A percentile compares a stretch with the other conserved stretches of the same genome.
phyloP scores from a whole-genome alignment of 495 filamentous ascomycete genomes.

The Neurospora sp. region DNA sequence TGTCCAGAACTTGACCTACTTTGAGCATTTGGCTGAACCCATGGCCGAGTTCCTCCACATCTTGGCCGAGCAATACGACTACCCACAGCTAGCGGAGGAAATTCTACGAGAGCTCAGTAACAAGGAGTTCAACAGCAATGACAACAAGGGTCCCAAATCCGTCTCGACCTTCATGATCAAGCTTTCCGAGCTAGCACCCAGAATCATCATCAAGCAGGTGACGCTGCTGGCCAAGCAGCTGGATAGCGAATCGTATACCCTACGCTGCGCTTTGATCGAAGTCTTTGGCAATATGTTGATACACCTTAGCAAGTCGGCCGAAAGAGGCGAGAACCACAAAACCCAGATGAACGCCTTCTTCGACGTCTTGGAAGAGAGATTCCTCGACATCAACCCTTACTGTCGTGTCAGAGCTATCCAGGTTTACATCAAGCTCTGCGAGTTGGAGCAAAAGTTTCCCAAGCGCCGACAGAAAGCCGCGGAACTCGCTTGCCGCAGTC shows the following conservation, averaged over 20 bases:
- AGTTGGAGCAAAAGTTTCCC: conserved; percentile 87
- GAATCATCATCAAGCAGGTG: conserved; percentile 95
- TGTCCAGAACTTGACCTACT: conserved; percentile 94
- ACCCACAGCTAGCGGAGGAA: conserved; percentile 90
- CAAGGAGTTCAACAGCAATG: conserved; percentile 96
- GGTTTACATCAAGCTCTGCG: conserved; percentile 83
- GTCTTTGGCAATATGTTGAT: conserved; percentile 96
- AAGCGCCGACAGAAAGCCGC: conserved; percentile 81
- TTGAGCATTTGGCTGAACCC: conserved; percentile 93
- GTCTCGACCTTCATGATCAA: conserved; percentile 94
- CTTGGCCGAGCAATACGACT: conserved; percentile 93
- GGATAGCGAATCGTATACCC: conserved; percentile 94
- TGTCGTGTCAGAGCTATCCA: conserved; percentile 87
- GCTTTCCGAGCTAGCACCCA: conserved; percentile 89
- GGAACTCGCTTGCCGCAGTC: conserved; percentile 73
- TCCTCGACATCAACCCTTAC: conserved; percentile 95
- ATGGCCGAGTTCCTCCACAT: conserved; percentile 99
- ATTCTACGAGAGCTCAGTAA: conserved; percentile 88
- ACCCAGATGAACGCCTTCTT: conserved; percentile 94
- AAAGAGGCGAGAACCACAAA: conserved; percentile 82
- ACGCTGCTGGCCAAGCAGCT: conserved; percentile 84
- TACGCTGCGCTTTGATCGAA: conserved; percentile 89
- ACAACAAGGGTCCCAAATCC: conserved; percentile 89
- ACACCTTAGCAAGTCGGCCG: conserved; percentile 83
- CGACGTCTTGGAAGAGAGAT: conserved; percentile 89